Evolutionary conservation across 768 basidiomycete species (phyloP).

Genomic region (Candolleomyces aberdarensis): DNA sequence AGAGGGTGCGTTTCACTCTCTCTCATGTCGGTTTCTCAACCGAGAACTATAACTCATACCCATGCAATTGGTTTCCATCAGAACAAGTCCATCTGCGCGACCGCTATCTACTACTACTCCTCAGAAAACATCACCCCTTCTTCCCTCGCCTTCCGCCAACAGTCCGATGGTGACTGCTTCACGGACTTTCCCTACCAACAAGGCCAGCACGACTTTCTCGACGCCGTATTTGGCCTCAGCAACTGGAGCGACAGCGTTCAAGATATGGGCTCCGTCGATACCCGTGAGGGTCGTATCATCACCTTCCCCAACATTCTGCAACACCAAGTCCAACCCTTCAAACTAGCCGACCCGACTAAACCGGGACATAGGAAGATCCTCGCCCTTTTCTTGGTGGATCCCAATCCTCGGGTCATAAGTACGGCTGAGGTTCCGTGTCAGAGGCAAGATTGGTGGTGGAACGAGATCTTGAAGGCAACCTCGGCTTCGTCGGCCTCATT

Average conservation of each 20-base stretch:
- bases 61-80: too few relatives aligned
- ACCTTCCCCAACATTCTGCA: constrained; percentile 36
- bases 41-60: background rate
- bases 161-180: background rate
- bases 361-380: constrained; percentile 39
- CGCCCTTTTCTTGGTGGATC: constrained; percentile 35
- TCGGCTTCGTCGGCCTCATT: too few relatives aligned
- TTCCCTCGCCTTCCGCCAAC: constrained; percentile 15
- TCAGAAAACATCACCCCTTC: constrained; percentile 12
- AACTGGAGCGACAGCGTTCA: constrained; percentile 16
- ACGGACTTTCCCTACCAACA: constrained; percentile 14
- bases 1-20: constrained; percentile 7
- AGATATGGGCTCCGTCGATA: constrained; percentile 23
- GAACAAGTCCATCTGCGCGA: constrained; percentile 20
- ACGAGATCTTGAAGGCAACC: constrained; percentile 4
- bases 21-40: background rate
- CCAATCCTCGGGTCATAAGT: constrained; percentile 19
- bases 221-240: constrained; percentile 14
- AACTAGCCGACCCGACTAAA: constrained; percentile 28
- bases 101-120: constrained; percentile 15
- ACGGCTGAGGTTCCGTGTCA: constrained; percentile 23
- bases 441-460: constrained; percentile 22
- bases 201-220: constrained; percentile 18
- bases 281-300: constrained; percentile 24
- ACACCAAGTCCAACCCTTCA: constrained; percentile 31